Evolutionary conservation across 805 yeast genomes (phyloP), one percentile per base, ranked within the genome.

Genomic region (Nematodospora valgi): DNA sequence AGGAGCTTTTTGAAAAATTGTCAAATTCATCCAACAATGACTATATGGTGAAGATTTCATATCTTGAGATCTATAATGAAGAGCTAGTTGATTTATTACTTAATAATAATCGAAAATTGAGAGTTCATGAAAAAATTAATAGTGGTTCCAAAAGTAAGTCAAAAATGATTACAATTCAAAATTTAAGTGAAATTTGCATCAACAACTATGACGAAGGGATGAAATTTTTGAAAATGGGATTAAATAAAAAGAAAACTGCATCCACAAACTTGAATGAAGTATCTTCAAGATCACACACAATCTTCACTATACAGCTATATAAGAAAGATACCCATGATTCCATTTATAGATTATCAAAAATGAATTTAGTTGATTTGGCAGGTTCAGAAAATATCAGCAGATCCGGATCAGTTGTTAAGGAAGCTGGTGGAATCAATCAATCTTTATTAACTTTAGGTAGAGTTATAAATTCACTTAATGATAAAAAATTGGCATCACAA

Each of bases 401-500:
- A 48, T 85, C 96, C 0, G 98, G 98, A 3, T 96, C 97, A 0
- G 70, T 77, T 16, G 96, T 96, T 0, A 80, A 87, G 46, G 98
- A 91, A 53, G 96, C 97, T 0, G 97, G 96, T 0, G 78, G 86
- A 13, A 89, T 89, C 33, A 91, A 91, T 58, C 95, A 87, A 57
- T 82, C 94, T 56, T 65, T 91, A 34, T 62, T 91, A 23, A 82
- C 96, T 0, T 68, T 91, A 27, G 98, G 98, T 1, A 69, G 95
- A 42, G 97, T 91, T 1, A 89, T 91, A 14, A 88, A 83, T 54
- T 70, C 59, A 7, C 50, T 67, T 32, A 56, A 63, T 28, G 71
- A 62, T 13, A 49, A 40, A 11, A 39, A 44, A 14, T 12, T 38
- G 11, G 36, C 38, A 23, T 35, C 43, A 13, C 59, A 72, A 2